phyloP scores from a whole-genome alignment of 306 rosid species.

The Aeschynomene evenia region DNA sequence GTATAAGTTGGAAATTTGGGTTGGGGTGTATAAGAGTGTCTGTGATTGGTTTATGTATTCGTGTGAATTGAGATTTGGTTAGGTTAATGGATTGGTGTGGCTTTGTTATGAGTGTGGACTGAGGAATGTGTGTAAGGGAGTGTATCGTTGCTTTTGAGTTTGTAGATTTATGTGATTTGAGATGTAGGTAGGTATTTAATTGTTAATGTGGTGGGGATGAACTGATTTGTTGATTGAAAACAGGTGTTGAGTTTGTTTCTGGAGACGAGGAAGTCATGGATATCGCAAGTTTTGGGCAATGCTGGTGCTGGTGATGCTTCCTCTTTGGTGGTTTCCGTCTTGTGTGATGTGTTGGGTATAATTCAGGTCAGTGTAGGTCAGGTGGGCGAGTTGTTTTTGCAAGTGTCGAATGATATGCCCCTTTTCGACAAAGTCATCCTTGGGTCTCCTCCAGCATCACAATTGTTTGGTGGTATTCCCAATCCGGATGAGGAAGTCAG shows the following conservation, averaged over 20 bases:
- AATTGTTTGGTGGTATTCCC: conserved; percentile 94
- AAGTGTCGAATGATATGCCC: conserved; percentile 89
- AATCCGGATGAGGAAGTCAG: conserved; percentile 92
- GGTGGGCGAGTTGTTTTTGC: conserved; percentile 90
- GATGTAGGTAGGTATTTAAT: conserved; percentile 10
- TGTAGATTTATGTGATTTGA: conserved; percentile 18
- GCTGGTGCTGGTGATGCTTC: conserved; percentile 50
- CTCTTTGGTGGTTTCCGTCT: conserved; percentile 60
- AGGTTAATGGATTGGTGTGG: not conserved
- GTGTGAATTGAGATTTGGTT: not conserved
- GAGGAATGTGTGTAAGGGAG: not conserved
- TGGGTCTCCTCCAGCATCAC: conserved; percentile 82
- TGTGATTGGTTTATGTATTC: conserved; percentile 2
- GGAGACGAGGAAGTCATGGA: conserved; percentile 82
- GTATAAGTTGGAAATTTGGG: conserved; percentile 15
- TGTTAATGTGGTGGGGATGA: conserved; percentile 6
- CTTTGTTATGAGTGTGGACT: not conserved
- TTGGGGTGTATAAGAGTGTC: not conserved
- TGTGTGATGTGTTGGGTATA: conserved; percentile 77
- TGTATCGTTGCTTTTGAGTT: conserved; percentile 18
- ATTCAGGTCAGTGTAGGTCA: conserved; percentile 93
- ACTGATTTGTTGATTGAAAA: conserved; percentile 30
- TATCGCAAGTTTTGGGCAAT: conserved; percentile 52
- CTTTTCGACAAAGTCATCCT: conserved; percentile 75
- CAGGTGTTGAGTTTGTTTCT: conserved; percentile 69